phyloP scores from a whole-genome alignment of 176 grass and related monocot species.

The barley (Hordeum vulgare) region MorexV3_pseudomolecules_assembly NC_058521.1:16954976-16955475 shows the following conservation, averaged over 20 bases:
- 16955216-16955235: too few relatives aligned
- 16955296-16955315: conserved; percentile 80
- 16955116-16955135: conserved; percentile 74
- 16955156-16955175: not conserved
- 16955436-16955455: conserved; percentile 22
- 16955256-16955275: not conserved
- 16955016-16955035: conserved; percentile 89
- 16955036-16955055: conserved; percentile 89
- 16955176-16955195: not conserved
- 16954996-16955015: conserved; percentile 89
- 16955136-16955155: not conserved
- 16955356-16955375: conserved; percentile 93
- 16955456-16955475: conserved; percentile 30
- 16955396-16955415: conserved; percentile 72
- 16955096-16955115: conserved; percentile 63
- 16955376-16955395: conserved; percentile 78
- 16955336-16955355: conserved; percentile 71
- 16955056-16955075: conserved; percentile 89
- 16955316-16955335: conserved; percentile 97
- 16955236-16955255: not conserved
- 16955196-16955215: too few relatives aligned
- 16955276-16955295: not conserved
- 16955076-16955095: conserved; percentile 86
- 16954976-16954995: conserved; percentile 69
- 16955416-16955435: conserved; percentile 18